Conservation (phyloP, 495 filamentous ascomycete genomes). For the Thermothielavioides terrestris region DNA sequence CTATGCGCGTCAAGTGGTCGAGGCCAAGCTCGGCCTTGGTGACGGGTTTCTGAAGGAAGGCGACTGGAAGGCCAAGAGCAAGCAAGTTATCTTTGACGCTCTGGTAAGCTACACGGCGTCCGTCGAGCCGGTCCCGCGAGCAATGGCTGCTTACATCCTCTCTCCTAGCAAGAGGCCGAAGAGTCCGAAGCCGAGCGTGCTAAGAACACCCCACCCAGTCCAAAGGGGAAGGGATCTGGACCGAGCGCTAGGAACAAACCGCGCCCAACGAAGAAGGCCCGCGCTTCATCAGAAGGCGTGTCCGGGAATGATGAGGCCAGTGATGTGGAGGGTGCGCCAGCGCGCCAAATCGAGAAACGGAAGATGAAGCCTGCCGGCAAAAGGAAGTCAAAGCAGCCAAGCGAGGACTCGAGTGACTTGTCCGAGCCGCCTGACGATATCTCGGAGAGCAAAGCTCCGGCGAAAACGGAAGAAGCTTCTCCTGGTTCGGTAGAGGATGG, state of each 20-base stretch:
- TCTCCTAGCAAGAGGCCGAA: not conserved
- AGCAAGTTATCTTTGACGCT: slow-evolving; percentile 59
- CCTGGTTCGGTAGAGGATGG: slow-evolving; percentile 43
- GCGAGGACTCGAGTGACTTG: slow-evolving; percentile 1
- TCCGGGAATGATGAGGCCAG: slow-evolving; percentile 17
- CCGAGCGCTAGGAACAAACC: slow-evolving; percentile 6
- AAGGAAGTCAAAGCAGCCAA: not conserved
- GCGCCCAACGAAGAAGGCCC: slow-evolving; percentile 23
- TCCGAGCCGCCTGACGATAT: slow-evolving; percentile 16
- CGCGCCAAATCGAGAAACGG: slow-evolving; percentile 21
- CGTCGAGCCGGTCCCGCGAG: too few species aligned
- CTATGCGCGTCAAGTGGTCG: slow-evolving; percentile 56
- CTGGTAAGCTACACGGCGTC: slow-evolving; percentile 47
- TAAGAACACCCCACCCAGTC: not conserved
- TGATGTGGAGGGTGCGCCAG: slow-evolving; percentile 2
- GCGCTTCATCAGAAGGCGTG: slow-evolving; percentile 19
- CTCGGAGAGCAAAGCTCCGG: slow-evolving; percentile 28
- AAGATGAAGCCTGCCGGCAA: slow-evolving; percentile 13
- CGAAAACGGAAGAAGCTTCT: slow-evolving; percentile 12
- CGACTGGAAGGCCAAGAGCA: slow-evolving; percentile 74
- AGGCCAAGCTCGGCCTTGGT: slow-evolving; percentile 55
- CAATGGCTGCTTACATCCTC: not conserved
- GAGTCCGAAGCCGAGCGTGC: not conserved
- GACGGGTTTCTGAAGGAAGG: slow-evolving; percentile 60
- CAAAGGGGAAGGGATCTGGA: slow-evolving; percentile 8